Base-by-base conservation (phyloP, 257 asterid genomes). In the Thymus quinquecostatus region DNA sequence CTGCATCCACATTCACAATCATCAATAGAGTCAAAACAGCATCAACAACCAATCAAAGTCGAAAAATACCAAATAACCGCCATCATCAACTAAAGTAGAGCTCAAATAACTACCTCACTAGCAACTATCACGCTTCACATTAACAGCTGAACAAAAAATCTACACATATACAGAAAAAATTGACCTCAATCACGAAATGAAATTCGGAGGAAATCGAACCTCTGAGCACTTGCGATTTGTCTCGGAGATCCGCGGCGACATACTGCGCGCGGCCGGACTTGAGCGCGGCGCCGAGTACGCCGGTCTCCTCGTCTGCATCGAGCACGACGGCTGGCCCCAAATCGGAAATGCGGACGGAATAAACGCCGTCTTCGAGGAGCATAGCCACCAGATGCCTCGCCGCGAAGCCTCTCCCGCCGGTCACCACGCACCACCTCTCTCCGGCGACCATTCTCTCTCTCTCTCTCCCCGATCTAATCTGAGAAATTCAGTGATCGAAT, bases 331-430 rank as follows among this genome's bases (percentile, higher is more conserved):
- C 48, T 27, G 87, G 80, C 28, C 82, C 79, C 69, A 89, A 83
- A 75, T 89, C 96, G 3, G 90, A 81, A 64, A 89, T 62, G 36
- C 92, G 88, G 4, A 89, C 88, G 36, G 70, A 66, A 47, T 80
- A 89, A 85, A 86, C 78, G 48, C 82, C 77, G 57, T 76, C 72
- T 12, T 81, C 77, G 65, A 87, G 82, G 63, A 89, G 85, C 93
- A 87, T 89, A 49, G 70, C 74, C 75, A 89, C 91, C 82, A 89
- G 74, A 80, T 87, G 96, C 71, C 93, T 74, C 27, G 96, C 96
- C 10, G 89, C 96, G 63, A 89, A 89, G 1, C 96, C 96, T 70
- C 96, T 77, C 14, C 96, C 93, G 64, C 96, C 93, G 1, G 96
- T 89, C 58, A 89, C 96, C 60, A 89, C 85, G 64, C 89, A 89